These are phyloP conservation scores for Rubus parviflorus DNA, from an alignment of 306 rosid genomes.

Conservation along the genomic window DNA sequence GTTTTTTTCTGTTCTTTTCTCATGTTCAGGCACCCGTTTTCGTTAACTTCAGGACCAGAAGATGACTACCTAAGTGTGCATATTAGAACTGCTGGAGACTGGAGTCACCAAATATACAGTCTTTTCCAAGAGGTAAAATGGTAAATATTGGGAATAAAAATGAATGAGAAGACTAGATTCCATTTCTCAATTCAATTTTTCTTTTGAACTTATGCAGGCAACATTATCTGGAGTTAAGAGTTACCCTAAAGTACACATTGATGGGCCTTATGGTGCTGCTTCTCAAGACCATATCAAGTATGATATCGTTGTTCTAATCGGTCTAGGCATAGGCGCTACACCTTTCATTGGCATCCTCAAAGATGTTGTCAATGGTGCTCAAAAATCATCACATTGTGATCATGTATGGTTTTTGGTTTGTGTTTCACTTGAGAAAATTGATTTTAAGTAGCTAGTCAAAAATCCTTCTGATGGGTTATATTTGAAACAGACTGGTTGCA, in stretches of 20 bases:
- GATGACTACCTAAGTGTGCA: slow-evolving; percentile 81
- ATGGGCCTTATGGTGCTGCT: slow-evolving; percentile 89
- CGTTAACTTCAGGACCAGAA: slow-evolving; percentile 86
- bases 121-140: slow-evolving; percentile 73
- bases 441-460: not conserved
- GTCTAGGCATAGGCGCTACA: slow-evolving; percentile 91
- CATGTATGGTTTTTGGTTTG: slow-evolving; percentile 25
- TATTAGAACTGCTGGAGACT: slow-evolving; percentile 80
- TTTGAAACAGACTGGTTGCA: slow-evolving; percentile 47
- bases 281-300: slow-evolving; percentile 87
- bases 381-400: slow-evolving; percentile 28
- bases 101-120: slow-evolving; percentile 73
- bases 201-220: slow-evolving; percentile 43
- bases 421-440: not conserved
- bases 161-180: not conserved
- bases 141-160: not conserved
- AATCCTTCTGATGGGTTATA: not conserved
- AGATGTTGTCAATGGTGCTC: slow-evolving; percentile 47
- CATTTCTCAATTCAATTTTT: not conserved
- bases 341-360: slow-evolving; percentile 91
- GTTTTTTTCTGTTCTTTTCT: slow-evolving; percentile 29
- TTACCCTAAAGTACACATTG: slow-evolving; percentile 72
- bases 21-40: slow-evolving; percentile 85
- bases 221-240: slow-evolving; percentile 34
- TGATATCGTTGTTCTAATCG: slow-evolving; percentile 67